Evolutionary conservation across 345 rosid genomes (phyloP), one percentile per base, ranked within the genome.

Genomic region (Salix koriyanagi): DNA sequence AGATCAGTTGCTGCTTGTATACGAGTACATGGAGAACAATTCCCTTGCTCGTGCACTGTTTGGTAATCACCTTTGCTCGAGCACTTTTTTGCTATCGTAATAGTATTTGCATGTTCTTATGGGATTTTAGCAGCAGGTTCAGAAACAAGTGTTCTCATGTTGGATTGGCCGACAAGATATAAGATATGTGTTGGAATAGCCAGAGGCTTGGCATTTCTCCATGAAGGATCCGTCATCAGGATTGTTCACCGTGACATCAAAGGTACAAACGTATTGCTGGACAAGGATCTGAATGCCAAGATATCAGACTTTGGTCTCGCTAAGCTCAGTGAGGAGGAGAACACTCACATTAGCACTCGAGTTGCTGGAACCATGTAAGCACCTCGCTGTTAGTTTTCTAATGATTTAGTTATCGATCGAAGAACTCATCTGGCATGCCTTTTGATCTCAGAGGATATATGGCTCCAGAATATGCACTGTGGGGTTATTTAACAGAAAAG

Each of bases 191-290:
- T 90, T 48, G 94, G 94, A 4, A 84, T 90, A 74, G 94, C 97
- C 0, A 90, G 84, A 83, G 97, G 92, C 36, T 77, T 91, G 28
- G 85, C 88, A 19, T 91, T 85, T 80, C 89, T 90, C 73, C 97
- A 91, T 42, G 94, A 91, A 79, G 97, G 89, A 79, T 91, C 91
- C 0, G 81, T 87, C 44, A 42, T 91, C 52, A 91, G 85, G 79
- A 89, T 90, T 69, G 92, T 91, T 37, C 96, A 91, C 54, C 83
- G 94, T 74, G 96, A 91, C 84, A 90, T 91, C 68, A 91, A 91
- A 79, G 87, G 91, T 1, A 87, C 92, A 0, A 90, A 89, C 74
- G 91, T 89, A 68, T 88, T 90, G 39, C 94, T 91, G n/a, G 94
- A 90, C 18, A 80, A 81, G 79, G 76, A 82, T 52, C 82, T 91